Evolutionary conservation across 2,329 filamentous ascomycete genomes (phyloP), one percentile per base, ranked within the genome.

Genomic region (Colletotrichum sansevieriae): DNA sequence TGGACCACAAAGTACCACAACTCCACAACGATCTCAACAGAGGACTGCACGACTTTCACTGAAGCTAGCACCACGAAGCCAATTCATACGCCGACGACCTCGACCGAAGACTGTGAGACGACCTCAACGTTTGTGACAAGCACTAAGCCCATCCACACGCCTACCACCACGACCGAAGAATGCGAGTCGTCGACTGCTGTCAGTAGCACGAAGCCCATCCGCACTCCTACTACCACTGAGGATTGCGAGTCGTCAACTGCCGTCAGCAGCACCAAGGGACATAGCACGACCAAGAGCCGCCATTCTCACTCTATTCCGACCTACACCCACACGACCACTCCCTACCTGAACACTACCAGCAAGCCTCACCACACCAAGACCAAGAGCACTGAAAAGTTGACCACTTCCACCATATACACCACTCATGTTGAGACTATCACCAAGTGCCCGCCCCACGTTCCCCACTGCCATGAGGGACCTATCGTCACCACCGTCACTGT

Each of bases 401-500:
- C 22, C 22, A 22, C 22, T 22, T 22, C 22, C 22, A 22, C 22
- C 4, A 22, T 22, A 2, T 22, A 22, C 22, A 22, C 22, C 4
- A 22, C 22, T 22, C 22, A 22, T 22, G 22, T 22, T 22, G 22
- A 22, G 57, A 72, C 71, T 25, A 52, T 72, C 47, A 70, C 70
- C 11, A 44, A 54, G 29, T 73, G 72, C 44, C 44, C 63, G 1
- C 65, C 70, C 22, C 46, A 60, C 22, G 22, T 22, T 6, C 41
- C 71, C n/a, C 73, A 60, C 55, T 71, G 70, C 63, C 58, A 62
- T 15, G 29, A n/a, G 18, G 49, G 44, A 7, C 52, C 22, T 22
- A 22, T 4, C 4, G 22, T 22, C 22, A 22, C 22, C 22, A 22
- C 22, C 22, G 22, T 22, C 22, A 22, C 22, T 22, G 22, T 22